Conservation (phyloP, 2,329 filamentous ascomycete species). For the Penicillium sp. region DNA sequence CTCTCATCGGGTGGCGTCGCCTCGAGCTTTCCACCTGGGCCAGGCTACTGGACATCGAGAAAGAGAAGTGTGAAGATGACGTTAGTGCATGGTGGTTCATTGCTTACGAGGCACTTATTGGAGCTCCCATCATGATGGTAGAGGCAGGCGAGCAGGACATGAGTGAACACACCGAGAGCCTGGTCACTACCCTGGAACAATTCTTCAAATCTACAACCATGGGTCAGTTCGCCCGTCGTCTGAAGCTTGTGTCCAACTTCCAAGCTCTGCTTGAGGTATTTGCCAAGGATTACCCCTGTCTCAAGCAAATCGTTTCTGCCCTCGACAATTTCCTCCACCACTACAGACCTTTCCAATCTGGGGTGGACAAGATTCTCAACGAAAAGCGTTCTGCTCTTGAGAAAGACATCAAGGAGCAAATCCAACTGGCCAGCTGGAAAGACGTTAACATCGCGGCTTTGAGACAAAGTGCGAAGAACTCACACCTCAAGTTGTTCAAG, state of each 20-base stretch:
- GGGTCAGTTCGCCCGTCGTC: slow-evolving; percentile 75
- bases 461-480: slow-evolving; percentile 83
- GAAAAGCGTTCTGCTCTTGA: slow-evolving; percentile 75
- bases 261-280: slow-evolving; percentile 67
- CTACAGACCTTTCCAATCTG: slow-evolving; percentile 69
- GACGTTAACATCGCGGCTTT: slow-evolving; percentile 92
- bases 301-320: slow-evolving; percentile 63
- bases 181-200: slow-evolving; percentile 73
- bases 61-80: slow-evolving; percentile 71
- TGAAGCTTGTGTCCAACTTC: slow-evolving; percentile 66
- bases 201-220: slow-evolving; percentile 80
- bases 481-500: slow-evolving; percentile 89
- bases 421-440: slow-evolving; percentile 94
- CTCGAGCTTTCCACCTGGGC: slow-evolving; percentile 92
- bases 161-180: slow-evolving; percentile 62
- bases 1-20: slow-evolving; percentile 85
- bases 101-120: slow-evolving; percentile 86
- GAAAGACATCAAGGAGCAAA: slow-evolving; percentile 88
- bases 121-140: slow-evolving; percentile 68
- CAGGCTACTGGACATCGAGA: slow-evolving; percentile 81
- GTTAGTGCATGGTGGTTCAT: slow-evolving; percentile 95
- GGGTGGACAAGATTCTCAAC: slow-evolving; percentile 64
- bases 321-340: slow-evolving; percentile 76
- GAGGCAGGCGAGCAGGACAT: slow-evolving; percentile 62
- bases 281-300: slow-evolving; percentile 57